Evolutionary conservation across 768 basidiomycete genomes (phyloP).

Genomic region (Boletus vinaceobasis): DNA sequence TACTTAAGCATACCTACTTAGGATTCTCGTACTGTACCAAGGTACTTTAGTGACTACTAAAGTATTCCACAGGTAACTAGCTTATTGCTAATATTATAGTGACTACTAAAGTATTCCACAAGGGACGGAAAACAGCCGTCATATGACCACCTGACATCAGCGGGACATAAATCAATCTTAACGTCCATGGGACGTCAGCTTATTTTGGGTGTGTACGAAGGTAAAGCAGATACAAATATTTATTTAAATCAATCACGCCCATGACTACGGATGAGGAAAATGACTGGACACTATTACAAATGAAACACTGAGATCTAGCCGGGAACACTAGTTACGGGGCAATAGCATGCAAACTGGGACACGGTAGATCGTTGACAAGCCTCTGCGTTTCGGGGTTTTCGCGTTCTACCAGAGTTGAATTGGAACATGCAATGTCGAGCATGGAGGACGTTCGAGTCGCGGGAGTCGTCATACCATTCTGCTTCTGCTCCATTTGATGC

Average conservation of each 20-base stretch:
- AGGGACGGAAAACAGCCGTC: no score
- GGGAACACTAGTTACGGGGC: background rate
- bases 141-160: no score
- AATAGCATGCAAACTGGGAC: background rate
- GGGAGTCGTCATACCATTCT: background rate
- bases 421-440: background rate
- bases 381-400: background rate
- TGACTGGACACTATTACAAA: background rate
- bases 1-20: no score
- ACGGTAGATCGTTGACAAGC: background rate
- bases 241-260: background rate
- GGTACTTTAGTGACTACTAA: no score
- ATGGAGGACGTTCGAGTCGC: constrained; percentile 3
- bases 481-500: constrained; percentile 1
- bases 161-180: no score
- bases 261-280: background rate
- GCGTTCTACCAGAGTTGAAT: background rate
- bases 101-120: no score
- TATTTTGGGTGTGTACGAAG: no score
- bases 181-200: no score
- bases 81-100: no score
- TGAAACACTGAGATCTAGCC: background rate
- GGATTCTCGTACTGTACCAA: no score
- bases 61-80: no score
- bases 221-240: background rate